phyloP scores from a whole-genome alignment of 106 monocot species.

The Allium cepa region DNA sequence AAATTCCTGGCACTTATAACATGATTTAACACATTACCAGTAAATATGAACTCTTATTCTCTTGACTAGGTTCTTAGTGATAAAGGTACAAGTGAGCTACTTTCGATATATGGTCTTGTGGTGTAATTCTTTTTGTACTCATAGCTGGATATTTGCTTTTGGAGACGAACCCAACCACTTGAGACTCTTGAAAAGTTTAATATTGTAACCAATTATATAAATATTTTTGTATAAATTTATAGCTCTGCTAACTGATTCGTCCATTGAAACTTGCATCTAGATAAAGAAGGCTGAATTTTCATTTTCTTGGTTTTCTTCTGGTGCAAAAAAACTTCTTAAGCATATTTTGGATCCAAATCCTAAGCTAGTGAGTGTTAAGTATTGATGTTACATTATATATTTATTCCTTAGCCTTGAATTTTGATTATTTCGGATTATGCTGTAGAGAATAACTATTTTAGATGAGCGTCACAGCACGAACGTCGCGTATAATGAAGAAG shows the following conservation, averaged over 20 bases:
- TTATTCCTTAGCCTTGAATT: neutral
- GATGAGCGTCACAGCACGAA: neutral
- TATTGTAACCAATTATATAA: neutral
- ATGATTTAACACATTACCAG: neutral
- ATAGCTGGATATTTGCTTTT: slow-evolving; percentile 92
- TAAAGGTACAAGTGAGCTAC: slow-evolving; percentile 74
- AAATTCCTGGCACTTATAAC: neutral
- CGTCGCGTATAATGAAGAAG: no score
- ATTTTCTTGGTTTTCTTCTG: slow-evolving; percentile 71
- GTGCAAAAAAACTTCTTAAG: slow-evolving; percentile 69
- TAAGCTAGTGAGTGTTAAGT: slow-evolving; percentile 36
- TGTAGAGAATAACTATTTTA: slow-evolving; percentile 62
- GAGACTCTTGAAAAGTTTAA: slow-evolving; percentile 52
- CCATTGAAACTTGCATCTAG: slow-evolving; percentile 26
- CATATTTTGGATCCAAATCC: slow-evolving; percentile 83
- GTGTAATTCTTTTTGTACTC: slow-evolving; percentile 91
- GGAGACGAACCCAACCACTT: slow-evolving; percentile 62
- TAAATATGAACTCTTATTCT: neutral
- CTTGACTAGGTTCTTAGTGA: slow-evolving; percentile 67
- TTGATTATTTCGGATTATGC: slow-evolving; percentile 7
- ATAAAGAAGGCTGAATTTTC: slow-evolving; percentile 65
- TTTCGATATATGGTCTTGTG: slow-evolving; percentile 93
- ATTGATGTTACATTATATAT: neutral
- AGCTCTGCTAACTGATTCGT: neutral
- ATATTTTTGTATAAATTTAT: neutral